phyloP scores from a whole-genome alignment of 73 alveolate species.

The Paramecium primaurelia region DNA sequence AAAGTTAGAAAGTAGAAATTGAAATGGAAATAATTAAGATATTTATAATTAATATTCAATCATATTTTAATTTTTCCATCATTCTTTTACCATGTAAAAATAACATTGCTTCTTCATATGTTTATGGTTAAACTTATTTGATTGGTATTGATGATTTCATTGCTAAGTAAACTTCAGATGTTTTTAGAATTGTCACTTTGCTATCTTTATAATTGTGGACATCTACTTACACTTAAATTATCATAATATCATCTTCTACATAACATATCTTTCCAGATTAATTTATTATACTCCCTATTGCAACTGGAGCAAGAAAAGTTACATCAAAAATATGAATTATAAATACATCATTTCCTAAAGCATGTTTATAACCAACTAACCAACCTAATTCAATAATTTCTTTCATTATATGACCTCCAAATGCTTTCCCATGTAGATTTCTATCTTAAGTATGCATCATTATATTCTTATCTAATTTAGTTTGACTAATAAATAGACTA shows the following conservation, averaged over 20 bases:
- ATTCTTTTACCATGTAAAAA: constrained; percentile 34
- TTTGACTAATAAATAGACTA: not conserved
- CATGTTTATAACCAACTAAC: constrained; percentile 45
- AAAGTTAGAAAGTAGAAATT: too few species aligned
- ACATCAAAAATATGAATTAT: constrained; percentile 27
- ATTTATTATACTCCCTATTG: not conserved
- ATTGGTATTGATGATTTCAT: not conserved
- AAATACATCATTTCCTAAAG: not conserved
- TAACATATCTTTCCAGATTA: not conserved
- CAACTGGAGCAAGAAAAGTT: constrained; percentile 5
- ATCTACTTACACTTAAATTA: constrained; percentile 36
- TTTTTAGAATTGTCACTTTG: not conserved
- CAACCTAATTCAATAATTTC: constrained; percentile 41
- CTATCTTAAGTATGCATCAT: not conserved
- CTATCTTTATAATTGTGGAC: not conserved
- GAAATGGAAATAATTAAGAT: not conserved
- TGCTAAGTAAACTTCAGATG: constrained; percentile 33
- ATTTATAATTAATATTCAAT: not conserved
- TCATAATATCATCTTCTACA: constrained; percentile 25
- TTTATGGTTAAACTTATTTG: not conserved
- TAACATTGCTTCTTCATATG: constrained; percentile 35
- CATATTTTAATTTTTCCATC: not conserved
- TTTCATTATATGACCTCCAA: constrained; percentile 38
- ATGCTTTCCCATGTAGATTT: constrained; percentile 44
- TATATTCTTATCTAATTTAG: not conserved